Evolutionary conservation across 1,284 basidiomycete species (phyloP).

Genomic region (Polyporus tsugae): DNA sequence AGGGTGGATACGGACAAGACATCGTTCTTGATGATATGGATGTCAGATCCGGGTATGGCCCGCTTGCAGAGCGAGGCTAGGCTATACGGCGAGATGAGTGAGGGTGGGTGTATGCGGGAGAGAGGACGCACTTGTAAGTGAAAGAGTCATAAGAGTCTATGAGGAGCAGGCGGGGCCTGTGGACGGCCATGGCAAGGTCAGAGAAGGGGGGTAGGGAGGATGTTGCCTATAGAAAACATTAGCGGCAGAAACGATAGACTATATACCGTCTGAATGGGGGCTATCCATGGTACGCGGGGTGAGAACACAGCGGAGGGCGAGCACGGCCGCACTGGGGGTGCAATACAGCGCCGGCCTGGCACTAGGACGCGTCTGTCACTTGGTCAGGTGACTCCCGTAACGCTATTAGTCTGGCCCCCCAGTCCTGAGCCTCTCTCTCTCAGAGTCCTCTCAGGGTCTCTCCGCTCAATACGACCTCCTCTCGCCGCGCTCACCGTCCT

Average conservation of each 20-base stretch:
- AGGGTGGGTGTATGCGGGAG: background rate
- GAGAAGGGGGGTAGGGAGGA: background rate
- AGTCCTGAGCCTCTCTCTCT: too few relatives aligned
- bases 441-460: background rate
- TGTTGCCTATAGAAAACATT: slow-evolving; percentile 2
- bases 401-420: slow-evolving; percentile 2
- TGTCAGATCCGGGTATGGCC: slow-evolving; percentile 62
- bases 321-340: background rate
- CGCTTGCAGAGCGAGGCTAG: slow-evolving; percentile 70
- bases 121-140: slow-evolving; percentile 76
- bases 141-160: slow-evolving; percentile 90
- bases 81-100: slow-evolving; percentile 45
- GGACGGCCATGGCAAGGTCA: slow-evolving; percentile 21
- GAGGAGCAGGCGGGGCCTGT: slow-evolving; percentile 58
- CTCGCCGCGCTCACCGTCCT: slow-evolving; percentile 1
- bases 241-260: slow-evolving; percentile 5
- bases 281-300: slow-evolving; percentile 6
- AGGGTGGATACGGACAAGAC: slow-evolving; percentile 59
- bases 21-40: slow-evolving; percentile 81
- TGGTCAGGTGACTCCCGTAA: slow-evolving; percentile 10
- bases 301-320: background rate
- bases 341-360: too few relatives aligned
- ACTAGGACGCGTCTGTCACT: slow-evolving; percentile 22
- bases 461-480: background rate
- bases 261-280: slow-evolving; percentile 10